Evolutionary conservation across 208 protist genomes (phyloP).

Genomic region (Trichomonas tenax): DNA sequence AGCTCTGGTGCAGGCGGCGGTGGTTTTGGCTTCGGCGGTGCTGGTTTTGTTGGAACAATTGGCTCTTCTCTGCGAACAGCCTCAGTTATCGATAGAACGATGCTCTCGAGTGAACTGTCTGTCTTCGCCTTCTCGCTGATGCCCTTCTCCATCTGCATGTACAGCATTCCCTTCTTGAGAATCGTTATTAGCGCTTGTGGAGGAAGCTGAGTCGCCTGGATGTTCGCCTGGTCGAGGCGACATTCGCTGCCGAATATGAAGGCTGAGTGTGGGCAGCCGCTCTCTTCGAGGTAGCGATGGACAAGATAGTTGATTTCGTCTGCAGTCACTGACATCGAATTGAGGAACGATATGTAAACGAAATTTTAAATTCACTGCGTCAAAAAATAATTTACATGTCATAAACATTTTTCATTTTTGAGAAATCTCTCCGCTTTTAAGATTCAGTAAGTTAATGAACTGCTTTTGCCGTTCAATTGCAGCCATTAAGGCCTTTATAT

Average conservation of each 20-base stretch:
- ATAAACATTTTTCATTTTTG: too few relatives aligned
- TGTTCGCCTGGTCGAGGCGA: neutral
- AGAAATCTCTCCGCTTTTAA: too few relatives aligned
- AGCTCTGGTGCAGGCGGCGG: neutral
- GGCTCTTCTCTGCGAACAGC: neutral
- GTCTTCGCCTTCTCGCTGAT: neutral
- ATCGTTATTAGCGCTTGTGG: conserved; percentile 1
- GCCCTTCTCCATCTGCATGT: conserved; percentile 9
- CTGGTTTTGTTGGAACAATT: neutral
- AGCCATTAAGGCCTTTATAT: too few relatives aligned
- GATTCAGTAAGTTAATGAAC: too few relatives aligned
- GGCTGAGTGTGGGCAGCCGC: conserved; percentile 20
- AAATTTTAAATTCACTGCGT: too few relatives aligned
- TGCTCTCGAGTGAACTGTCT: neutral
- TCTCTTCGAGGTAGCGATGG: conserved; percentile 66
- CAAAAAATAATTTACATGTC: too few relatives aligned
- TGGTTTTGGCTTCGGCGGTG: too few relatives aligned
- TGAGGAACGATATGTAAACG: neutral
- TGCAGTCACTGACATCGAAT: conserved; percentile 21
- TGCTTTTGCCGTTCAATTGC: too few relatives aligned
- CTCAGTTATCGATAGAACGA: neutral
- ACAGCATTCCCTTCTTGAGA: neutral
- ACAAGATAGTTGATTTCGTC: conserved; percentile 71
- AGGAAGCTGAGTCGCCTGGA: neutral
- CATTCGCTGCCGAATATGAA: neutral